A percentile compares a stretch with the other conserved stretches of the same genome.
Conservation (phyloP, 2,329 filamentous ascomycete species). For the Claviceps humidiphila region DNA sequence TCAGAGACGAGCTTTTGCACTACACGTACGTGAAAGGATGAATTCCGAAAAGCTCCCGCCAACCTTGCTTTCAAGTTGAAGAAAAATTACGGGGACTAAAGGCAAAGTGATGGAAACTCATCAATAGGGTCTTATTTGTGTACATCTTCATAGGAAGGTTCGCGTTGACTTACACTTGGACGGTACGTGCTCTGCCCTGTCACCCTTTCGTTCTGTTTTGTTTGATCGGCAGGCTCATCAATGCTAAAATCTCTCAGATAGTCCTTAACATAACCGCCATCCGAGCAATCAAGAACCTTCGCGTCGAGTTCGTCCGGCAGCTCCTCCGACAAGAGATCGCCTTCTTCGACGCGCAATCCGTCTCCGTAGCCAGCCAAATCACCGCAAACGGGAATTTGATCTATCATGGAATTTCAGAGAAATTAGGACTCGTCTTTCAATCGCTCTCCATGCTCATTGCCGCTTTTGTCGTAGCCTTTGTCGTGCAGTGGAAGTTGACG, state of each 20-base stretch:
- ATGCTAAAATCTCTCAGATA: slow-evolving; percentile 11
- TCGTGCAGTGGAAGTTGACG: slow-evolving; percentile 28
- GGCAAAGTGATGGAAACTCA: not conserved
- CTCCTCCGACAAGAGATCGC: slow-evolving; percentile 37
- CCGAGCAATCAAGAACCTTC: slow-evolving; percentile 22
- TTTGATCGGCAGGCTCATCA: not conserved
- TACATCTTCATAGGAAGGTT: slow-evolving; percentile 45
- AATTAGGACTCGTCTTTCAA: slow-evolving; percentile 28
- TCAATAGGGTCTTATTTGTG: slow-evolving; percentile 28
- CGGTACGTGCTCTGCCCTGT: slow-evolving; percentile 9
- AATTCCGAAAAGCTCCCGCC: too few relatives aligned
- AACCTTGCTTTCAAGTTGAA: not conserved
- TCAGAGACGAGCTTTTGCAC: slow-evolving; percentile 34
- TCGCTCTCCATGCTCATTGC: slow-evolving; percentile 26
- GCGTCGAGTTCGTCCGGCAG: slow-evolving; percentile 24
- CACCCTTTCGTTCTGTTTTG: not conserved
- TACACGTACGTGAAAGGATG: slow-evolving; percentile 21
- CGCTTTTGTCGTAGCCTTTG: slow-evolving; percentile 27
- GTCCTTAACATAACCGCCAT: slow-evolving; percentile 25
- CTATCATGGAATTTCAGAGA: slow-evolving; percentile 31
- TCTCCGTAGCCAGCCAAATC: slow-evolving; percentile 31
- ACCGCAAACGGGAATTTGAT: slow-evolving; percentile 34
- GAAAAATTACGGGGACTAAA: too few relatives aligned
- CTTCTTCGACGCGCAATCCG: slow-evolving; percentile 37
- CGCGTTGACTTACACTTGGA: slow-evolving; percentile 18